Percentiles rank a stretch among this genome's conserved stretches.
Evolutionary conservation across 345 rosid genomes (phyloP).

Genomic region (Mercurialis annua): DNA sequence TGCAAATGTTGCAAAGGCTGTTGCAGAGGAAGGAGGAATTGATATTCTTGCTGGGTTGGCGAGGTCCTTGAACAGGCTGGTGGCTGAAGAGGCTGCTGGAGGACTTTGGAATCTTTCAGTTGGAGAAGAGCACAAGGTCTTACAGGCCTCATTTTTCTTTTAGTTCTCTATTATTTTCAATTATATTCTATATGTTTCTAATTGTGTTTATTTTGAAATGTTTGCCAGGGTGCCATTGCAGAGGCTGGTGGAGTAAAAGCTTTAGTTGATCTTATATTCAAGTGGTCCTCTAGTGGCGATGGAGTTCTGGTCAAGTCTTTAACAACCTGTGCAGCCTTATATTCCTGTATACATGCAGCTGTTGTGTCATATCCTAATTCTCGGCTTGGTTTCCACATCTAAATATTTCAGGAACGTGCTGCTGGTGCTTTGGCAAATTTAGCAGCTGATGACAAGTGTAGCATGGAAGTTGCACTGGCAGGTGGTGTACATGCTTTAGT

Average conservation of each 20-base stretch:
- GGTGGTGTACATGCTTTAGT: slow-evolving; percentile 37
- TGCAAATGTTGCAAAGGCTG: slow-evolving; percentile 39
- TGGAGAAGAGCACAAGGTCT: slow-evolving; percentile 47
- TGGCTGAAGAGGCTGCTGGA: slow-evolving; percentile 45
- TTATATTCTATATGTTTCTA: background rate
- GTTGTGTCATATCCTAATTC: background rate
- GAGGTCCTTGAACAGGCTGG: slow-evolving; percentile 34
- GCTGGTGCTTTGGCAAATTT: slow-evolving; percentile 46
- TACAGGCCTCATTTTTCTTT: background rate
- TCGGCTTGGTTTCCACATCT: slow-evolving; percentile 44
- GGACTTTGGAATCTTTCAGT: slow-evolving; percentile 48
- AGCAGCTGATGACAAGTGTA: slow-evolving; percentile 43
- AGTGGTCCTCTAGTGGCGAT: slow-evolving; percentile 29
- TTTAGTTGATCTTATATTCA: slow-evolving; percentile 39
- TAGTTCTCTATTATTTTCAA: background rate
- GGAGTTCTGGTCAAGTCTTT: slow-evolving; percentile 35
- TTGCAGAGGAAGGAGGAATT: slow-evolving; percentile 40
- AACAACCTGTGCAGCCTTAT: slow-evolving; percentile 38
- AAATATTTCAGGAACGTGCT: slow-evolving; percentile 37
- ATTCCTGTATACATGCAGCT: background rate
- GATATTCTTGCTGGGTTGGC: slow-evolving; percentile 32
- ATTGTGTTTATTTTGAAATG: background rate
- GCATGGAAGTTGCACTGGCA: slow-evolving; percentile 34
- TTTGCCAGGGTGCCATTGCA: slow-evolving; percentile 36
- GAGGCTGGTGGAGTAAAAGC: slow-evolving; percentile 41